Evolutionary conservation across 2,329 filamentous ascomycete genomes (phyloP), one percentile per base, ranked within the genome.

Genomic region (Waltergamsia citrina): DNA sequence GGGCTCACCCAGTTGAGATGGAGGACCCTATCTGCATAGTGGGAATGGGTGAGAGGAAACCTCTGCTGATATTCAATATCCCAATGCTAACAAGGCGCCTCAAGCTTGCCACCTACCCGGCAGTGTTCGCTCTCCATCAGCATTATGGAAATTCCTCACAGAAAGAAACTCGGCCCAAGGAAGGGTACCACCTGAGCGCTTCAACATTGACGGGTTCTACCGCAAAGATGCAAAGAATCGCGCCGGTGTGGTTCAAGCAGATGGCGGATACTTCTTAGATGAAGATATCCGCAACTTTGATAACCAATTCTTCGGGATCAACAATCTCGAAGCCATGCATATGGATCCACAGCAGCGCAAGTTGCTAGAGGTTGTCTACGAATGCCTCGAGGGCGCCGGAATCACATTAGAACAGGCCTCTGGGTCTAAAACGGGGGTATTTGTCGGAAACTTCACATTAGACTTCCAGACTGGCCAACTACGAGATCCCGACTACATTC

Each of bases 361-460:
- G n/a, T 15, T 45, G n/a, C 35, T 49, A 4, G 43, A 49, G 26
- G 37, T 44, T 1, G 37, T 38, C 7, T 47, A 39, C 17, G 46
- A 49, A 14, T 36, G 42, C 6, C 21, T 47, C 5, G 43, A 47
- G 18, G 42, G 38, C 7, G 43, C 45, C 1, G 45, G 46, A 2
- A 9, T 44, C 5, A 24, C 43, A 2, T n/a, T 35, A 10, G 33
- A 35, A 14, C 10, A 18, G 2, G 11, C 39, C 20, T 26, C 32
- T 6, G 41, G 38, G 3, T 35, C 31, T 1, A 12, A 22, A 2
- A 35, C 35, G 41, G 32, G 2, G 33, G 42, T 32, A 22, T 37
- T 29, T 9, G 30, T 40, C 3, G 35, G 26, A 8, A 22, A 30
- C 29, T 38, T 35, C 16, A 26, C 37, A 7, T 9, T 33, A 14